These are phyloP conservation scores for Globisporangium alternatum DNA, from an alignment of 352 stramenopile species.

Conservation along the genomic window DNA sequence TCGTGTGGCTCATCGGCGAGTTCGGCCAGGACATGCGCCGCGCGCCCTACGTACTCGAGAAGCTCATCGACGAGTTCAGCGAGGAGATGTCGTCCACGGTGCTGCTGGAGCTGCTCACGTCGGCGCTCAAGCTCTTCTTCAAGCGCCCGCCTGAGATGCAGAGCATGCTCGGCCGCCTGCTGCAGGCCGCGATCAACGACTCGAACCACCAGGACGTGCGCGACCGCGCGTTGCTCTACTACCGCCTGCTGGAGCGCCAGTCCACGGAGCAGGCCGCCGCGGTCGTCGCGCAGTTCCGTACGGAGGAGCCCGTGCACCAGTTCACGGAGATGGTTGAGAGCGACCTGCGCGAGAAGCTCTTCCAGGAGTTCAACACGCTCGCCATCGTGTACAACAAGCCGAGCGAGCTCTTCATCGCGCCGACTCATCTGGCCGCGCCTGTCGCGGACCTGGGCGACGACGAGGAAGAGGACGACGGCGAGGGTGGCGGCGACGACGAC, in stretches of 20 bases:
- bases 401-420: constrained; percentile 93
- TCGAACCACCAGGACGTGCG: constrained; percentile 95
- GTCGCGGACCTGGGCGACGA: constrained; percentile 39
- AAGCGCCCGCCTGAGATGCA: constrained; percentile 97
- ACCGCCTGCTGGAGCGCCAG: constrained; percentile 93
- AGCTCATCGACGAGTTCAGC: constrained; percentile 92
- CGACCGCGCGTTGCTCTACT: constrained; percentile 97
- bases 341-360: constrained; percentile 86
- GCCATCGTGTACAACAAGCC: constrained; percentile 96
- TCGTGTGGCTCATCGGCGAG: constrained; percentile 97
- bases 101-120: constrained; percentile 93
- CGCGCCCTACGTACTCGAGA: constrained; percentile 97
- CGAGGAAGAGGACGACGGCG: constrained; percentile 51
- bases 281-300: constrained; percentile 83
- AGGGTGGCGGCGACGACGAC: constrained; percentile 27
- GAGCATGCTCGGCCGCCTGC: constrained; percentile 94
- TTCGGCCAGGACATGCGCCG: constrained; percentile 92
- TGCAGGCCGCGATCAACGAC: constrained; percentile 94
- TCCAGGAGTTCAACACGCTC: constrained; percentile 98
- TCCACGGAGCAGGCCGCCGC: constrained; percentile 86
- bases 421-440: constrained; percentile 48
- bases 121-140: constrained; percentile 98
- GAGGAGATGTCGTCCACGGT: constrained; percentile 87
- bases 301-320: constrained; percentile 79
- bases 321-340: constrained; percentile 83